Evolutionary conservation across 1,284 basidiomycete species (phyloP).

Genomic region (Pseudozyma pruni): DNA sequence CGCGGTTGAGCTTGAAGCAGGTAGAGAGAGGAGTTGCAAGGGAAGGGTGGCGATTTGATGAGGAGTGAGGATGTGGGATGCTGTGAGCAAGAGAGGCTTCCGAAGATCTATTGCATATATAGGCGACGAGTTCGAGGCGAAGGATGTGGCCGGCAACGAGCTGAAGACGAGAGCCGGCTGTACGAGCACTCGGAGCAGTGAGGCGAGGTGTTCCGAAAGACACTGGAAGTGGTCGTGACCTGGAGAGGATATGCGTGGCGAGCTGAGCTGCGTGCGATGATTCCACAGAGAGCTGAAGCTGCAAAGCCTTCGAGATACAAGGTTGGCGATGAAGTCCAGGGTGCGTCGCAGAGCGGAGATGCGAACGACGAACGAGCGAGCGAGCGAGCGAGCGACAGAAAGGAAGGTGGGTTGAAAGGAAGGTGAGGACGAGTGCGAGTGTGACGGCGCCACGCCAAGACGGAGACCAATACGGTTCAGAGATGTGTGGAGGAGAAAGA

Average conservation of each 20-base stretch:
- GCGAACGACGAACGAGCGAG: background rate
- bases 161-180: too few relatives aligned
- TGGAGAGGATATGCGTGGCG: too few relatives aligned
- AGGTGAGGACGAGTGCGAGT: conserved; percentile 7
- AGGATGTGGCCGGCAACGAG: background rate
- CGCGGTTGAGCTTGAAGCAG: background rate
- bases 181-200: too few relatives aligned
- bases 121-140: conserved; percentile 6
- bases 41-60: background rate
- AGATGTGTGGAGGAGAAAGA: too few relatives aligned
- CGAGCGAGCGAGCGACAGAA: background rate
- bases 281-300: too few relatives aligned
- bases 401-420: conserved; percentile 14
- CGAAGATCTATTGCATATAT: conserved; percentile 16
- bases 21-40: conserved; percentile 3
- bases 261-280: too few relatives aligned
- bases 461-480: conserved; percentile 18
- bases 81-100: background rate
- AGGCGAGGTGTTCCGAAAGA: too few relatives aligned
- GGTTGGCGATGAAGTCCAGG: background rate
- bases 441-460: conserved; percentile 16
- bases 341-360: background rate
- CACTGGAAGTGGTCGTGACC: too few relatives aligned
- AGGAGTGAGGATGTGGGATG: conserved; percentile 6
- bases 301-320: too few relatives aligned